phyloP scores from a whole-genome alignment of 768 basidiomycete species.

The Lactarius quietus region DNA sequence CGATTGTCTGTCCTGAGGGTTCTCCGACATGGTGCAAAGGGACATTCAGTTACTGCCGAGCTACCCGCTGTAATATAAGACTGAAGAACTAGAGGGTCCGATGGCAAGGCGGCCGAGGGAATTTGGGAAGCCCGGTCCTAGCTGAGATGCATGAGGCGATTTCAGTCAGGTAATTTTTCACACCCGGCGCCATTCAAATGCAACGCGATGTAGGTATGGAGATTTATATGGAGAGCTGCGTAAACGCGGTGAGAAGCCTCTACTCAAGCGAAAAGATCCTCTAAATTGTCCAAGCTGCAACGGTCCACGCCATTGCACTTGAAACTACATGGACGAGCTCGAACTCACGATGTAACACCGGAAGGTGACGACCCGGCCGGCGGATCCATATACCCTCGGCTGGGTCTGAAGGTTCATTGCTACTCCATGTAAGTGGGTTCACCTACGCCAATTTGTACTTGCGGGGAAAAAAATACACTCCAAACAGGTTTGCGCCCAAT shows the following conservation, averaged over 20 bases:
- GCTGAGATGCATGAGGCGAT: conserved; percentile 14
- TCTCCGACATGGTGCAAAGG: conserved; percentile 17
- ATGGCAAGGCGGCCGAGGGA: conserved; percentile 13
- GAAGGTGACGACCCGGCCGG: background rate
- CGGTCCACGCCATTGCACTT: background rate
- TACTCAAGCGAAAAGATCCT: conserved; percentile 7
- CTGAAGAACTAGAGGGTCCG: conserved; percentile 3
- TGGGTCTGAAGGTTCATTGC: background rate
- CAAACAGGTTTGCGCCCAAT: conserved; percentile 11
- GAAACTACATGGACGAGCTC: background rate
- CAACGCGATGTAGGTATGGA: conserved; percentile 13
- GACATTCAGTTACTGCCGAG: background rate
- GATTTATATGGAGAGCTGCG: conserved; percentile 13
- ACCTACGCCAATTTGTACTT: conserved; percentile 13
- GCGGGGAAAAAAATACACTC: conserved; percentile 7
- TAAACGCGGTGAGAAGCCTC: conserved; percentile 12
- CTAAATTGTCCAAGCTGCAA: conserved; percentile 2
- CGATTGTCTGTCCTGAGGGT: conserved; percentile 15
- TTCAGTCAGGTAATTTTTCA: conserved; percentile 23
- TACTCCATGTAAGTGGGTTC: background rate
- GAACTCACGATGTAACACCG: background rate
- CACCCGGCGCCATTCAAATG: conserved; percentile 23
- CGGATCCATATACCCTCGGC: background rate
- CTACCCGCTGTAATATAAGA: background rate
- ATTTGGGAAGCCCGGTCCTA: conserved; percentile 18